Evolutionary conservation across 345 rosid genomes (phyloP).

Genomic region (Camelina laxa): DNA sequence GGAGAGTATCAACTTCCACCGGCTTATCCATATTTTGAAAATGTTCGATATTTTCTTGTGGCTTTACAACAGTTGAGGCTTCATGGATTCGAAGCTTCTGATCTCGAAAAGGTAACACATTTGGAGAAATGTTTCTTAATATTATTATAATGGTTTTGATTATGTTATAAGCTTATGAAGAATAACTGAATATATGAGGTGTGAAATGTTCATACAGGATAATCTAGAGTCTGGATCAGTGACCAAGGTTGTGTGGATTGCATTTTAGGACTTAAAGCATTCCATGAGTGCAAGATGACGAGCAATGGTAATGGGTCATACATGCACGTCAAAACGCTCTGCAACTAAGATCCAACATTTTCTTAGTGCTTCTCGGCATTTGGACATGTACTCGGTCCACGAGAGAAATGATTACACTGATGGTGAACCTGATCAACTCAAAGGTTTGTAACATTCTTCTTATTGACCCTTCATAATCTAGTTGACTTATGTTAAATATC

Average conservation of each 20-base stretch:
- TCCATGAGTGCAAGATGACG: slow-evolving; percentile 70
- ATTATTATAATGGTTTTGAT: background rate
- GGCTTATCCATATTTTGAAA: slow-evolving; percentile 92
- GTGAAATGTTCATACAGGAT: slow-evolving; percentile 58
- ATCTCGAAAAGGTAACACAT: slow-evolving; percentile 79
- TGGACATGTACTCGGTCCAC: slow-evolving; percentile 54
- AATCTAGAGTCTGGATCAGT: slow-evolving; percentile 76
- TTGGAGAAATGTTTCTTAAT: background rate
- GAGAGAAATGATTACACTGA: slow-evolving; percentile 47
- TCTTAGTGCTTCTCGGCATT: slow-evolving; percentile 51
- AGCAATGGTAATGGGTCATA: slow-evolving; percentile 53
- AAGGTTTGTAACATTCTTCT: slow-evolving; percentile 52
- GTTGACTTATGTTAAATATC: background rate
- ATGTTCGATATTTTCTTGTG: slow-evolving; percentile 82
- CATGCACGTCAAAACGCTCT: slow-evolving; percentile 65
- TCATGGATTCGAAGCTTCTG: slow-evolving; percentile 92
- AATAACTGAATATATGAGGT: slow-evolving; percentile 26
- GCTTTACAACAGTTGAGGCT: slow-evolving; percentile 78
- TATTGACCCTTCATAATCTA: background rate
- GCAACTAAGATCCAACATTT: slow-evolving; percentile 46
- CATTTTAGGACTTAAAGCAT: slow-evolving; percentile 73
- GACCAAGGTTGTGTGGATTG: slow-evolving; percentile 85
- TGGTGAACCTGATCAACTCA: slow-evolving; percentile 50
- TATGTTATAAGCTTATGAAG: background rate
- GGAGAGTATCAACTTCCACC: slow-evolving; percentile 71